Base-by-base conservation (phyloP, 495 filamentous ascomycete genomes). In the Parachaetomium inaequale region DNA sequence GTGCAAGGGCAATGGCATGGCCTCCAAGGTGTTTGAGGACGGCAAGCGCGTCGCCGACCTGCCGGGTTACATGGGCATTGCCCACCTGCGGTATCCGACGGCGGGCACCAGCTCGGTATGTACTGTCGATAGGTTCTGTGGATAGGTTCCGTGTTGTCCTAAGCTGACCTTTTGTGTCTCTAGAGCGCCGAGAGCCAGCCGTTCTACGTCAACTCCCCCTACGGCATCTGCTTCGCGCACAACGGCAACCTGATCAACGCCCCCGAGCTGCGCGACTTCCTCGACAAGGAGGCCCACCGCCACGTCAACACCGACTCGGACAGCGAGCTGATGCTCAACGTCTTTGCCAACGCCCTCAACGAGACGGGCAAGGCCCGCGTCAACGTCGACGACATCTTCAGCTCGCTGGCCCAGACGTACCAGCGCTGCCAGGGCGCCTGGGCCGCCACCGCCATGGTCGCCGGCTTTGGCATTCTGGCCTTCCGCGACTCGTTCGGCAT, bases 271-370 rank as follows among this genome's bases (percentile, higher is more conserved):
- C 87, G 86, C 69, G 74, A 77, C 60, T 92, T 87, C 70, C 83
- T 98, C 42, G 94, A 98, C 68, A 78, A 88, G 64, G 91, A 93
- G 63, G 94, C 91, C 6, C 93, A 95, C 74, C 83, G 94, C 66
- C 94, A 98, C 72, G 93, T 98, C 76, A 98, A 98, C 77, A 96
- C 94, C 28, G 92, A 98, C 62, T 92, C 87, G 58, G 94, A 98
- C 73, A 92, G 88, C 68, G 94, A 98, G 79, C 75, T 95, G 58
- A 95, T 96, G 86, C 81, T 98, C 52, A 98, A 98, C 72, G 84
- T 97, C 63, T 96, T 96, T 65, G 94, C 94, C 17, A 89, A 91
- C 74, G 93, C 93, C 73, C 82, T 98, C 47, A 93, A 93, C 62
- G 90, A 96, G 74, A 96, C 91, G n/a, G 91, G 91, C 65, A 98